Conservation (phyloP, 2,329 filamentous ascomycete species). For the Arthrinium phaeospermum region DNA sequence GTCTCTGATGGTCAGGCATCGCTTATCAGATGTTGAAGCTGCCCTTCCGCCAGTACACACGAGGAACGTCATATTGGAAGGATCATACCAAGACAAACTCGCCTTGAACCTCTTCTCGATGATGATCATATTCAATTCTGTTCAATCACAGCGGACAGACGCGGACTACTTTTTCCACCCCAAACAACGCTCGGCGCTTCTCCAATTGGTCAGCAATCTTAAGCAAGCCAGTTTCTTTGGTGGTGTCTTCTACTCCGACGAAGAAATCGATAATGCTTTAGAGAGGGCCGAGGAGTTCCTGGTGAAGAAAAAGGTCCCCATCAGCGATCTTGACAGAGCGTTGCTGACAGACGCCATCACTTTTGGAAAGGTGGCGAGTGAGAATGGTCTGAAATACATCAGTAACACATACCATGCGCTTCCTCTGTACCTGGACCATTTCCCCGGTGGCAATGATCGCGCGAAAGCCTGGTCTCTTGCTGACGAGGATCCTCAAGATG, state of each 20-base stretch:
- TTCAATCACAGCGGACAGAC: constrained; percentile 85
- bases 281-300: constrained; percentile 73
- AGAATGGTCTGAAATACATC: constrained; percentile 67
- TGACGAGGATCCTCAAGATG: constrained; percentile 30
- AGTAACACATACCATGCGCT: constrained; percentile 78
- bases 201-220: constrained; percentile 76
- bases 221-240: constrained; percentile 85
- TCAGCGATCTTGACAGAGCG: constrained; percentile 64
- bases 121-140: constrained; percentile 82
- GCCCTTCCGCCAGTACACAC: constrained; percentile 77
- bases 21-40: constrained; percentile 69
- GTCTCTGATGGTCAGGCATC: constrained; percentile 81
- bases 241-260: constrained; percentile 73
- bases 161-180: constrained; percentile 89
- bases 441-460: constrained; percentile 60
- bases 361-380: constrained; percentile 64
- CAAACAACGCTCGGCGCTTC: constrained; percentile 69
- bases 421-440: constrained; percentile 72
- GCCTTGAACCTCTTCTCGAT: constrained; percentile 86
- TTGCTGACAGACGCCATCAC: constrained; percentile 69
- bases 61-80: constrained; percentile 74
- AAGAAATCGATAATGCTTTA: constrained; percentile 68
- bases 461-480: constrained; percentile 70
- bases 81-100: constrained; percentile 83
- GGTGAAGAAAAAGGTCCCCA: constrained; percentile 61